Evolutionary conservation across 768 basidiomycete genomes (phyloP).

Genomic region (Collybia mongolica): DNA sequence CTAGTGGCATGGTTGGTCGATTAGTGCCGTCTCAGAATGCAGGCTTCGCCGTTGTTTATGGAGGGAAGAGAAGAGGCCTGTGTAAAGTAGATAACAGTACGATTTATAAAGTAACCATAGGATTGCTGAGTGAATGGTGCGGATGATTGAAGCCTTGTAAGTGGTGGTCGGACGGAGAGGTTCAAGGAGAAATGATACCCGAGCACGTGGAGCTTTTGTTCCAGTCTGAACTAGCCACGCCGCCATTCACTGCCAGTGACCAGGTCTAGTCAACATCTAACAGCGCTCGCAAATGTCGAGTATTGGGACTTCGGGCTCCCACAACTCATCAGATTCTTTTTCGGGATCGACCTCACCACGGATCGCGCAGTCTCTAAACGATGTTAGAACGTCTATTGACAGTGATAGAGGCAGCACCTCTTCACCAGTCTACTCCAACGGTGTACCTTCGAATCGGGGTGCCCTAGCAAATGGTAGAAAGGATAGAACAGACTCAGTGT

Average conservation of each 20-base stretch:
- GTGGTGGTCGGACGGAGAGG: too few species aligned
- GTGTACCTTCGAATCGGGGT: conserved; percentile 29
- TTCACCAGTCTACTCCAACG: conserved; percentile 29
- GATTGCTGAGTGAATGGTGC: background rate
- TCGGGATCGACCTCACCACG: conserved; percentile 30
- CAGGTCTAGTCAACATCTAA: background rate
- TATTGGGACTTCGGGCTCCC: conserved; percentile 20
- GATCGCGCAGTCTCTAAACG: conserved; percentile 13
- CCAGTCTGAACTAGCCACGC: too few species aligned
- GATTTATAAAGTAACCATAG: background rate
- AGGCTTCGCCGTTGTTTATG: background rate
- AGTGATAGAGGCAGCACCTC: conserved; percentile 39
- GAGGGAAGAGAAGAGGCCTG: background rate
- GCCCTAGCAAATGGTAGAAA: conserved; percentile 24
- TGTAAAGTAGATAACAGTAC: background rate
- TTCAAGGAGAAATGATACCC: too few species aligned
- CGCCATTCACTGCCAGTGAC: background rate
- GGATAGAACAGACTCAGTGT: conserved; percentile 30
- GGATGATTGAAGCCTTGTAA: too few species aligned
- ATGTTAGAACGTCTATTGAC: conserved; percentile 41
- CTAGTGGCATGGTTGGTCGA: conserved; percentile 2
- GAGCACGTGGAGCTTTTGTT: too few species aligned
- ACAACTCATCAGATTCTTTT: conserved; percentile 22
- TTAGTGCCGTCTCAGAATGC: background rate
- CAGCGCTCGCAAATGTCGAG: conserved; percentile 16